Base-by-base conservation (phyloP, 2,329 filamentous ascomycete genomes). In the Phialemoniopsis sp. region DNA sequence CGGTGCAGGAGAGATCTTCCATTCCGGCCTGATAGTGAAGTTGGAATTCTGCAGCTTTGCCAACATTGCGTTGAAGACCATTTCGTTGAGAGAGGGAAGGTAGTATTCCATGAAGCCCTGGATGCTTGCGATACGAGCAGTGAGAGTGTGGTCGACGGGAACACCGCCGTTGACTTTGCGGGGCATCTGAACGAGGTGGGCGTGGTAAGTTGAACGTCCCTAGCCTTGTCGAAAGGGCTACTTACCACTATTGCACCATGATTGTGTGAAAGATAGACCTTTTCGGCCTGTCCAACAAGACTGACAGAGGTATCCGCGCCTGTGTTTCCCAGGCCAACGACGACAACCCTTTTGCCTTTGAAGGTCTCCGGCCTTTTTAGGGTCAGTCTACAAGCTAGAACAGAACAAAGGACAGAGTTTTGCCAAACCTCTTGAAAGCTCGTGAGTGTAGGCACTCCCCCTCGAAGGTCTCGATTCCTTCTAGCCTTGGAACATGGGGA, bases 21-120 rank as follows among this genome's bases (percentile, higher is more conserved):
- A 62, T 21, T 57, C 55, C 0, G 53, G 49, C 4, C 45, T 46
- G 1, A 59, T 41, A 8, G 45, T 44, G 36, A 58, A 59, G 8
- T 41, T 45, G 10, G 39, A 44, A 33, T 52, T 40, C 13, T 51
- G 52, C 36, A 53, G 42, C 32, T 46, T 49, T 17, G 40, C 48
- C 18, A 50, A 28, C 9, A 14, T 29, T 29, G 9, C 30, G 35
- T 42, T 21, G 29, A 43, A 29, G 6, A 43, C 10, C 17, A n/a
- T 15, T 16, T 35, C 34, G 29, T 29, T 4, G 14, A 37, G 28
- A 9, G 18, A 13, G 16, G 38, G 38, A 17, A 31, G 13, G 33
- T 32, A 16, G 16, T 16, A 12, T 13, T 32, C 17, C 12, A 40
- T 8, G 12, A 16, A 21, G 28, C 34, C 10, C 12, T n/a, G 13